Evolutionary conservation across 345 rosid species (phyloP), one percentile per base, ranked within the genome.

Genomic region (Salix dunnii): DNA sequence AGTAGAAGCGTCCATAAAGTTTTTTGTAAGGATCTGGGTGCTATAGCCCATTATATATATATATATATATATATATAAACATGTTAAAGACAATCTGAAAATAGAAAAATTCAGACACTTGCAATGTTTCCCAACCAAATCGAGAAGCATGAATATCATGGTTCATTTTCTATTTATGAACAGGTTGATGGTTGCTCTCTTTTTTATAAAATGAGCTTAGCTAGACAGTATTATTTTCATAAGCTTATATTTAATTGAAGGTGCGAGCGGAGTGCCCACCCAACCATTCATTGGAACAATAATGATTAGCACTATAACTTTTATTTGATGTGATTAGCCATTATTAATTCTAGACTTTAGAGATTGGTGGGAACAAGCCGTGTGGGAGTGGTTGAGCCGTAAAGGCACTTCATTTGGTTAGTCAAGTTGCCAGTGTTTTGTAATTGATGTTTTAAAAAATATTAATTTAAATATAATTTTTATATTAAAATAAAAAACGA

Each of bases 311-410:
- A 30, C 14, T 16, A 2, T 11, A 46, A 14, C 17, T 46, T 46
- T 46, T 46, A 0, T 70, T 46, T 48, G n/a, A 25, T 46, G 2
- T 12, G 36, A 28, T 67, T 35, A 36, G 36, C 16, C 60, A 25
- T 70, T 30, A 43, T 11, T 18, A 2, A 28, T 48, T 16, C 36
- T 33, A 33, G 36, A 33, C 36, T 14, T 25, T 3, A 70, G 27
- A 62, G 27, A 61, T 16, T n/a, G 51, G n/a, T 33, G 48, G 68
- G 8, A 64, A 42, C 14, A 64, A 42, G 6, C 71, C 49, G 55
- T 42, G 58, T 25, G 72, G 72, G 42, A 74, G 76, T 74, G 18
- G 76, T 74, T 74, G 76, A 51, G 69, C 60, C 69, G 69, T 55
- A 55, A 72, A 58, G 75, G 48, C 28, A 53, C 42, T 71, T 21